Conservation (phyloP, 1,284 basidiomycete species). For the Pseudozyma hubeiensis region DNA sequence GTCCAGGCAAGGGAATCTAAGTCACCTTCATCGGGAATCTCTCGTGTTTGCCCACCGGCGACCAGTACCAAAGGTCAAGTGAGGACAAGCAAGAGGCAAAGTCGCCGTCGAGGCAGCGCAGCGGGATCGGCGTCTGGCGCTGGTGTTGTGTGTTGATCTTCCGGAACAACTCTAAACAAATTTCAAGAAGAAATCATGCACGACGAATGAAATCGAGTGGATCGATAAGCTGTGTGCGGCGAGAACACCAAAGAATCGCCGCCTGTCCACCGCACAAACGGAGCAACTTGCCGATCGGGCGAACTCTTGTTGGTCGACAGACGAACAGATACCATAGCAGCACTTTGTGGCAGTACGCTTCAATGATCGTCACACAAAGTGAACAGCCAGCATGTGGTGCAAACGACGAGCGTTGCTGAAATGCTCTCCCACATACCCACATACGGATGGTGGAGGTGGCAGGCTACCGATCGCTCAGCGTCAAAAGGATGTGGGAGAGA, state of each 20-base stretch:
- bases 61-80: neutral
- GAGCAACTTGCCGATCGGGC: slow-evolving; percentile 21
- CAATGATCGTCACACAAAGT: no score
- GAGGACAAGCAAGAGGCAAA: neutral
- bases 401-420: no score
- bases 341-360: no score
- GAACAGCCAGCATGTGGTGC: no score
- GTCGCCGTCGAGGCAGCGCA: slow-evolving; percentile 9
- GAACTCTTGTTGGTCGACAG: slow-evolving; percentile 11
- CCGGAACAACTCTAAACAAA: neutral
- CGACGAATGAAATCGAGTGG: slow-evolving; percentile 10
- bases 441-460: slow-evolving; percentile 3
- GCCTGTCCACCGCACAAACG: neutral
- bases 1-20: neutral
- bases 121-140: slow-evolving; percentile 13
- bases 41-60: slow-evolving; percentile 2
- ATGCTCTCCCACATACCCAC: no score
- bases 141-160: slow-evolving; percentile 6
- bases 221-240: slow-evolving; percentile 27
- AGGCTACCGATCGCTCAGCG: slow-evolving; percentile 16
- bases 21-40: slow-evolving; percentile 5
- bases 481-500: neutral
- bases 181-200: slow-evolving; percentile 14
- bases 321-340: neutral
- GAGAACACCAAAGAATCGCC: neutral